A percentile compares a stretch with the other conserved stretches of the same genome.
phyloP scores from a whole-genome alignment of 768 basidiomycete species.

The Rhodosporidiobolus sp. region DNA sequence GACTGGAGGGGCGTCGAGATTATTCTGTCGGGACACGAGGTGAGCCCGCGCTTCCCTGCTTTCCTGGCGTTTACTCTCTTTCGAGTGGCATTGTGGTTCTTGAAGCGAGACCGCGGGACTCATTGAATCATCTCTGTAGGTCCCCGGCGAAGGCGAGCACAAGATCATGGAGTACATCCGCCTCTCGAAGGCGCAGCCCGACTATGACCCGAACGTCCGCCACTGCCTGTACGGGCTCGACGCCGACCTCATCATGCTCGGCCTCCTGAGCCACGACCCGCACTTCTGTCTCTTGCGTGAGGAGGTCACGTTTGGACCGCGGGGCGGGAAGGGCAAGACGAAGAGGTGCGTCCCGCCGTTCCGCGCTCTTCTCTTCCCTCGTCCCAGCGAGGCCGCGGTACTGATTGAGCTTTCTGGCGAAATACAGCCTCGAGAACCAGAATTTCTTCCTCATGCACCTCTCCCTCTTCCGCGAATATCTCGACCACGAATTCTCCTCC shows the following conservation, averaged over 20 bases:
- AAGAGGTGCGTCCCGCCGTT: slow-evolving; percentile 22
- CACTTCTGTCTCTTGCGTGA: slow-evolving; percentile 96
- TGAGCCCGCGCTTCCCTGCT: slow-evolving; percentile 34
- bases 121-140: slow-evolving; percentile 28
- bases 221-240: slow-evolving; percentile 98
- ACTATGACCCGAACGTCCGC: slow-evolving; percentile 92
- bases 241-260: slow-evolving; percentile 97
- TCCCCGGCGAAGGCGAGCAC: slow-evolving; percentile 98
- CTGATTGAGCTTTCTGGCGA: neutral
- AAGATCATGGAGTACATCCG: slow-evolving; percentile 99
- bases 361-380: too few relatives aligned
- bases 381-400: neutral
- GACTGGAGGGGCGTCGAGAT: slow-evolving; percentile 91
- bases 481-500: slow-evolving; percentile 83
- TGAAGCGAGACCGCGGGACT: neutral
- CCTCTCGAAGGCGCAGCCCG: slow-evolving; percentile 84
- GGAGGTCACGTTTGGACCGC: slow-evolving; percentile 94
- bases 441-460: slow-evolving; percentile 95
- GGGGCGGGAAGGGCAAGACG: slow-evolving; percentile 63
- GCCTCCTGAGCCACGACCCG: slow-evolving; percentile 92
- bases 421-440: slow-evolving; percentile 62
- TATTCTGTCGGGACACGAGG: slow-evolving; percentile 93
- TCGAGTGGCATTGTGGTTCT: too few relatives aligned
- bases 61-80: neutral
- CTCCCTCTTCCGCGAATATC: slow-evolving; percentile 91